Percentiles rank a stretch among this genome's conserved stretches.
phyloP scores from a whole-genome alignment of 202 grass and related monocot genomes.

The Hordeum pubiflorum region DNA sequence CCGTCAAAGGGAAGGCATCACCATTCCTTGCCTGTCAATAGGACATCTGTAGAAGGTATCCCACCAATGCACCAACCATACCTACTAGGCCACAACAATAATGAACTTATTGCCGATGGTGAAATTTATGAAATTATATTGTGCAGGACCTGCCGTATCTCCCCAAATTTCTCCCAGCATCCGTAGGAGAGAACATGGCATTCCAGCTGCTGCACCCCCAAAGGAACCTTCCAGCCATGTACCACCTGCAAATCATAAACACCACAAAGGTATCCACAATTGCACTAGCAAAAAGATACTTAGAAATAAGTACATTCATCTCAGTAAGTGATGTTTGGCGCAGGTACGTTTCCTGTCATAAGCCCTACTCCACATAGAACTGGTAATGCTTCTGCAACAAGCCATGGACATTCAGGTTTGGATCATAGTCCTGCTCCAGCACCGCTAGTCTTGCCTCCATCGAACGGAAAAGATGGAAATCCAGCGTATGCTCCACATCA shows the following conservation, averaged over 20 bases:
- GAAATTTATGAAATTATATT: conserved; percentile 28
- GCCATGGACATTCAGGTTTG: conserved; percentile 37
- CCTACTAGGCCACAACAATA: not conserved
- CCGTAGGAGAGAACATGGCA: conserved; percentile 31
- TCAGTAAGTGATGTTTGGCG: conserved; percentile 26
- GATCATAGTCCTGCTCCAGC: conserved; percentile 46
- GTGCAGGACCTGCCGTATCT: conserved; percentile 39
- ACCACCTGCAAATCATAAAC: conserved; percentile 31
- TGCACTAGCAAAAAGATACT: not conserved
- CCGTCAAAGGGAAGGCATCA: conserved; percentile 37
- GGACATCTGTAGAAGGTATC: conserved; percentile 40
- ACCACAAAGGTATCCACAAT: conserved; percentile 32
- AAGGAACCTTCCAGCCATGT: conserved; percentile 39
- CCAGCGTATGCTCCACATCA: conserved; percentile 46
- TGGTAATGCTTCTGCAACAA: conserved; percentile 36
- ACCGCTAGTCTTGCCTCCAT: conserved; percentile 40
- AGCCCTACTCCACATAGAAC: conserved; percentile 50
- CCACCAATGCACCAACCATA: not conserved
- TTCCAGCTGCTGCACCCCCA: conserved; percentile 47
- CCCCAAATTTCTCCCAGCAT: conserved; percentile 33
- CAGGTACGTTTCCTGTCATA: conserved; percentile 58
- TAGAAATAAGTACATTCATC: conserved; percentile 13
- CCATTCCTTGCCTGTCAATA: conserved; percentile 29
- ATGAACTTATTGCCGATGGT: conserved; percentile 11
- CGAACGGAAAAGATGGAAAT: conserved; percentile 32